Percentiles rank a stretch among this genome's conserved stretches.
Evolutionary conservation across 192 early-diverging fungal species (phyloP).

Genomic region (Obelidium mucronatum): DNA sequence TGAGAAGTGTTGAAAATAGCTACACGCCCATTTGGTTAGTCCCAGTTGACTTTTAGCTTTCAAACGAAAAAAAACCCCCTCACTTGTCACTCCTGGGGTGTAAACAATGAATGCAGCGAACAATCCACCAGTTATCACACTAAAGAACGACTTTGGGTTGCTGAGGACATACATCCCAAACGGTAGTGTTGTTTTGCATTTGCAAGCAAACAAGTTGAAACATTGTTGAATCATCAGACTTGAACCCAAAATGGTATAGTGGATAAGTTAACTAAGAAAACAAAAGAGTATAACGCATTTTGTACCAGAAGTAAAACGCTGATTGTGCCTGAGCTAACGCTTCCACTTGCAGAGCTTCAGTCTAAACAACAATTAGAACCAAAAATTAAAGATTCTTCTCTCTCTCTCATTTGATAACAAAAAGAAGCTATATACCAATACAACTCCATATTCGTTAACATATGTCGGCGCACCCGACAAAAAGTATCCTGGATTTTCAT

Average conservation of each 20-base stretch:
- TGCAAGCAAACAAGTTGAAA: conserved; percentile 95
- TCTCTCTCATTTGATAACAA: too few relatives aligned
- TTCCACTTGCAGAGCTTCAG: conserved; percentile 59
- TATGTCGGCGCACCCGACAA: conserved; percentile 16
- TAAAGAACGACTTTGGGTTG: conserved; percentile 76
- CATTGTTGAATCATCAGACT: conserved; percentile 86
- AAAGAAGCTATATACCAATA: too few relatives aligned
- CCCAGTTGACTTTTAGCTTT: too few relatives aligned
- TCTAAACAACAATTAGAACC: conserved; percentile 42
- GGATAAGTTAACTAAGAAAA: neutral
- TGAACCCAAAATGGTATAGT: too few relatives aligned
- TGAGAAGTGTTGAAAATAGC: conserved; percentile 71
- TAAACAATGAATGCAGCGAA: conserved; percentile 84
- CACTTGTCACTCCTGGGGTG: conserved; percentile 76
- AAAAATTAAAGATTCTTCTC: conserved; percentile 27
- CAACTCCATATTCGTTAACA: conserved; percentile 35
- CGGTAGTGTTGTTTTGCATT: conserved; percentile 75
- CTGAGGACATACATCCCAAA: conserved; percentile 57
- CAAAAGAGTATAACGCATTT: neutral
- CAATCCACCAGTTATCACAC: conserved; percentile 69
- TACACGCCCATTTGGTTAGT: too few relatives aligned
- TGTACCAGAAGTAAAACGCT: conserved; percentile 64
- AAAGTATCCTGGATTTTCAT: neutral
- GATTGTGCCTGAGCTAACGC: conserved; percentile 79
- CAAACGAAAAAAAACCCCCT: conserved; percentile 30